Conservation (phyloP, 169 alveolate species). For the Amoebophrya sp. region DNA sequence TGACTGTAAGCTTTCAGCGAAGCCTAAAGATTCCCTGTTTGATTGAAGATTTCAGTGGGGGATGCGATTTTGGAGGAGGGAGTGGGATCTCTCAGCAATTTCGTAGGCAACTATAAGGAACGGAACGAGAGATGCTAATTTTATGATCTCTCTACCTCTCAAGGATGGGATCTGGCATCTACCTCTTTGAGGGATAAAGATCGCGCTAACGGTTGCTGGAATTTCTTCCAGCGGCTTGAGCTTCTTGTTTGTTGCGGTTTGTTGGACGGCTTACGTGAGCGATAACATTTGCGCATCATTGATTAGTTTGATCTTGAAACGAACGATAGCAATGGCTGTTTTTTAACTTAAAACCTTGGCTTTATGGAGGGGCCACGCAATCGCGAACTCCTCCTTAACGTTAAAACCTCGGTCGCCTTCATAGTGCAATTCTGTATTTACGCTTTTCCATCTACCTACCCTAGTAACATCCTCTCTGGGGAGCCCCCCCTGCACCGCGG, state of each 20-base stretch:
- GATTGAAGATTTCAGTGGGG: neutral
- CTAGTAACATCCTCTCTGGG: neutral
- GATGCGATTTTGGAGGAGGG: no score
- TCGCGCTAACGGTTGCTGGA: neutral
- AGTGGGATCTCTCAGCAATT: no score
- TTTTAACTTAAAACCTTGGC: neutral
- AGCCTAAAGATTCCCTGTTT: no score
- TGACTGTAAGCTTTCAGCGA: no score
- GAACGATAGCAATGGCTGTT: neutral
- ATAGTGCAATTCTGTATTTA: neutral
- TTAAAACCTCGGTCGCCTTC: neutral
- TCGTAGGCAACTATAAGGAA: neutral
- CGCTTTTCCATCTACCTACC: neutral
- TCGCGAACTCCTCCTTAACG: neutral
- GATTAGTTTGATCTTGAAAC: neutral
- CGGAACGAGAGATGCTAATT: neutral
- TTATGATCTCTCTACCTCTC: neutral
- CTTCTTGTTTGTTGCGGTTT: no score
- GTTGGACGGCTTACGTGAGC: neutral
- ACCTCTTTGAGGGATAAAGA: neutral
- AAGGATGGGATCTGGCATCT: neutral
- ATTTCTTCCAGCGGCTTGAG: neutral
- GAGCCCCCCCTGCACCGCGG: neutral
- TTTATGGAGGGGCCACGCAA: neutral
- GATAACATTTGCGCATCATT: neutral